Conservation (phyloP, 2,329 filamentous ascomycete species). For the Chaetomium strumarium region DNA sequence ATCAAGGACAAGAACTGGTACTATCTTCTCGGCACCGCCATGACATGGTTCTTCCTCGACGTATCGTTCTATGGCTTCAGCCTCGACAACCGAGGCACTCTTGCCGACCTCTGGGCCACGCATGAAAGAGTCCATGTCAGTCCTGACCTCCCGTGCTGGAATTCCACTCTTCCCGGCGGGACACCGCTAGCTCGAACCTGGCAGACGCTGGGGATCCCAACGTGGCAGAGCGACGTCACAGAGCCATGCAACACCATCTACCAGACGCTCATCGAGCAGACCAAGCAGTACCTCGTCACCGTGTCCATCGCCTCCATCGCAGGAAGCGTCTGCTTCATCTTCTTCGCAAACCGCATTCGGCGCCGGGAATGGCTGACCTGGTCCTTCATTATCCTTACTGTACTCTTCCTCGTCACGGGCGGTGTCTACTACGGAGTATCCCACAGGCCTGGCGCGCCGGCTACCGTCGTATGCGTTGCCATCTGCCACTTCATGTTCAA, state of each 20-base stretch:
- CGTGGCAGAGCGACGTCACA: constrained; percentile 45
- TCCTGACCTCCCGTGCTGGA: constrained; percentile 41
- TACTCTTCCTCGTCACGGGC: constrained; percentile 44
- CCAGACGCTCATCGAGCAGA: constrained; percentile 45
- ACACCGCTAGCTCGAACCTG: constrained; percentile 40
- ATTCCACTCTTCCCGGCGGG: constrained; percentile 38
- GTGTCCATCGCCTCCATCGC: constrained; percentile 47
- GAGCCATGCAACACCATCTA: constrained; percentile 48
- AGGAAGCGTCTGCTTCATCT: constrained; percentile 44
- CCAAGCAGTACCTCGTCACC: constrained; percentile 47
- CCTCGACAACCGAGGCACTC: constrained; percentile 40
- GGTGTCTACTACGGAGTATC: constrained; percentile 45
- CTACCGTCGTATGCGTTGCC: constrained; percentile 46
- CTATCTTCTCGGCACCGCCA: constrained; percentile 41
- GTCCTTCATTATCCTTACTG: constrained; percentile 42
- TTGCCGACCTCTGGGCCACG: constrained; percentile 40
- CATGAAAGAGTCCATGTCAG: constrained; percentile 31
- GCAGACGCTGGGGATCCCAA: constrained; percentile 35
- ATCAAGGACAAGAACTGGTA: constrained; percentile 43
- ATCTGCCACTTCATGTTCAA: constrained; percentile 51
- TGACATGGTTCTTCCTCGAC: constrained; percentile 50
- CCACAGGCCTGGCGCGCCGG: constrained; percentile 36
- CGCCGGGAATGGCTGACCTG: constrained; percentile 45
- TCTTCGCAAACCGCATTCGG: constrained; percentile 42
- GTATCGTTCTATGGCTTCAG: constrained; percentile 53